These are phyloP conservation scores for Corallochytrium limacisporum DNA, from an alignment of 78 protist species.

Conservation along the genomic window DNA sequence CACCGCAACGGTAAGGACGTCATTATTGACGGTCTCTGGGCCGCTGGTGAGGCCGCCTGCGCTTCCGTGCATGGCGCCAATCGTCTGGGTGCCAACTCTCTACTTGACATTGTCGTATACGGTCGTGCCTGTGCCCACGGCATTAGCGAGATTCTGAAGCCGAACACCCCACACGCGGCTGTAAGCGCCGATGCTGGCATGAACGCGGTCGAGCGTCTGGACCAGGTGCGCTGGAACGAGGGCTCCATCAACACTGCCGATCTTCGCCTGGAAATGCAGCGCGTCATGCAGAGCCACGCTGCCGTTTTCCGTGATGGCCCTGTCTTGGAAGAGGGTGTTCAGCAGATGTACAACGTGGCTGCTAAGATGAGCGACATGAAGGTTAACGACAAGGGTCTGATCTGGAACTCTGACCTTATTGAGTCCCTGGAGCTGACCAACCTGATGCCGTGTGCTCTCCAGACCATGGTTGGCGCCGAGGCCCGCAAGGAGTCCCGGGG, in stretches of 20 bases:
- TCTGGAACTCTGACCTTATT: slow-evolving; percentile 87
- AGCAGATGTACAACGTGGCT: slow-evolving; percentile 32
- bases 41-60: slow-evolving; percentile 95
- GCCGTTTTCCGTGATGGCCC: slow-evolving; percentile 85
- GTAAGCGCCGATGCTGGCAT: slow-evolving; percentile 25
- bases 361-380: not conserved
- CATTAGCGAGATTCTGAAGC: slow-evolving; percentile 27
- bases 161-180: slow-evolving; percentile 23
- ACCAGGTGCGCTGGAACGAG: slow-evolving; percentile 61
- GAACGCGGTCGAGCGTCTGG: slow-evolving; percentile 79
- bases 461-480: slow-evolving; percentile 82
- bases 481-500: slow-evolving; percentile 96
- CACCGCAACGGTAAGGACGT: slow-evolving; percentile 18
- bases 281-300: slow-evolving; percentile 69
- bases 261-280: slow-evolving; percentile 65
- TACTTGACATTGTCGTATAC: slow-evolving; percentile 95
- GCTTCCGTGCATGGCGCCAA: slow-evolving; percentile 96
- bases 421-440: slow-evolving; percentile 95
- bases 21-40: slow-evolving; percentile 64
- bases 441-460: slow-evolving; percentile 70
- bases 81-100: slow-evolving; percentile 96
- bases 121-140: slow-evolving; percentile 86
- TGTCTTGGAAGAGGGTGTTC: slow-evolving; percentile 59
- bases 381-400: slow-evolving; percentile 36
- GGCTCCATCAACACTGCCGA: slow-evolving; percentile 58